A percentile compares a stretch with the other conserved stretches of the same genome.
phyloP scores from a whole-genome alignment of 2,329 filamentous ascomycete species.

The Fusarium fujikuroi region DNA sequence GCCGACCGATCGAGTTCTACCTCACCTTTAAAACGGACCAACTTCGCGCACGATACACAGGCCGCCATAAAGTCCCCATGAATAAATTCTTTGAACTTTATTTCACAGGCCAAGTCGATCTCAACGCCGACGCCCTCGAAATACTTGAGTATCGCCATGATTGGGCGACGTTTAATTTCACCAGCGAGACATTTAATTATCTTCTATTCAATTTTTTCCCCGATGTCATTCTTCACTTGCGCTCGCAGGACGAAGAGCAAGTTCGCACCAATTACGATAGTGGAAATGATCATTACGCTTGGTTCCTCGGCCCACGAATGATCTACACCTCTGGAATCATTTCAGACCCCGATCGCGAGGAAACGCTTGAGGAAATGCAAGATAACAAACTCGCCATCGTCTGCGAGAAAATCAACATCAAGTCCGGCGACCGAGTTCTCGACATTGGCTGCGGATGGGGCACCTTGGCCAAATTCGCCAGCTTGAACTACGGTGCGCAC shows the following conservation, averaged over 20 bases:
- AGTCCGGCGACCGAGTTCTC: constrained; percentile 81
- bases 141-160: constrained; percentile 91
- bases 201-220: constrained; percentile 85
- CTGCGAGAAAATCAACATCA: constrained; percentile 89
- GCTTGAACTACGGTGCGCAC: constrained; percentile 84
- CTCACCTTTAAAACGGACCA: constrained; percentile 74
- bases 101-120: constrained; percentile 88
- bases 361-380: constrained; percentile 92
- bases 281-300: constrained; percentile 95
- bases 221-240: constrained; percentile 87
- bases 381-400: constrained; percentile 95
- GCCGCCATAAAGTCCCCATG: constrained; percentile 81
- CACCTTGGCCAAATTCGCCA: constrained; percentile 89
- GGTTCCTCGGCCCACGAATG: constrained; percentile 97
- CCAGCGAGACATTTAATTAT: constrained; percentile 81
- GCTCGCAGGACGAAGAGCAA: constrained; percentile 94
- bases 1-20: constrained; percentile 88
- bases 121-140: constrained; percentile 90
- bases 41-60: constrained; percentile 71
- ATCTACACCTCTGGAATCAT: constrained; percentile 96
- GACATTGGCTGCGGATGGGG: constrained; percentile 98
- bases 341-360: constrained; percentile 83
- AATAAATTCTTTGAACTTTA: constrained; percentile 96
- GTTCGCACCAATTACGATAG: constrained; percentile 95
- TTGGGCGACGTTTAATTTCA: constrained; percentile 93